These are phyloP conservation scores for Schwanniomyces pseudopolymorphus DNA, from an alignment of 805 yeast species.

Conservation along the genomic window DNA sequence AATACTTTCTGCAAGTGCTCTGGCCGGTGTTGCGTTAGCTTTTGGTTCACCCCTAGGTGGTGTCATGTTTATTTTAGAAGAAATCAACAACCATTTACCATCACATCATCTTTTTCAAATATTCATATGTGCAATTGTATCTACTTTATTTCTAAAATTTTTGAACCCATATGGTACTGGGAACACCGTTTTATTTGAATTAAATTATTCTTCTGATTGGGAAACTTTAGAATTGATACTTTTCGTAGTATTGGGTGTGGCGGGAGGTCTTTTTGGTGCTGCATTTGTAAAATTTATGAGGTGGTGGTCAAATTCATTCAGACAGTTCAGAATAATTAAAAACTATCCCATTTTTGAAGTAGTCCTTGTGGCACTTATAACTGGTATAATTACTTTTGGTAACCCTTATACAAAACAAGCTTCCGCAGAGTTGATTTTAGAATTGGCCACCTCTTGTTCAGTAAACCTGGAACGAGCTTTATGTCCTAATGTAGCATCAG, in stretches of 20 bases:
- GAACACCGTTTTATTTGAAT: conserved; percentile 54
- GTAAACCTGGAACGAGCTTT: conserved; percentile 25
- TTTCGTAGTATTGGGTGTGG: conserved; percentile 47
- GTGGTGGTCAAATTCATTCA: conserved; percentile 46
- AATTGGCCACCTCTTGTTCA: conserved; percentile 52
- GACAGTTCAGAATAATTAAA: conserved; percentile 30
- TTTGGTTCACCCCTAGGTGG: conserved; percentile 64
- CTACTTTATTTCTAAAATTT: conserved; percentile 51
- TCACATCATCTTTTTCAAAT: conserved; percentile 54
- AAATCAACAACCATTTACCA: conserved; percentile 54
- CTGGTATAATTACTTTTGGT: conserved; percentile 48
- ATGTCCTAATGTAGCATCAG: conserved; percentile 25
- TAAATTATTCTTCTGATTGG: conserved; percentile 53
- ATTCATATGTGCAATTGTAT: conserved; percentile 55
- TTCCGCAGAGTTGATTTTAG: conserved; percentile 47
- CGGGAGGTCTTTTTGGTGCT: conserved; percentile 58
- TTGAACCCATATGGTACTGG: conserved; percentile 62
- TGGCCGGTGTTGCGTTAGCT: conserved; percentile 61
- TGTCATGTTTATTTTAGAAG: conserved; percentile 55
- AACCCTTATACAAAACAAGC: conserved; percentile 51
- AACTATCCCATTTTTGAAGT: conserved; percentile 46
- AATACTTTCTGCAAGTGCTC: conserved; percentile 54
- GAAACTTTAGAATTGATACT: conserved; percentile 44
- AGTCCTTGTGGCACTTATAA: conserved; percentile 40
- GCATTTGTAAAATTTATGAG: conserved; percentile 44